These are phyloP conservation scores for Fusarium nanum DNA, from an alignment of 2,329 filamentous ascomycete genomes.

Conservation along the genomic window DNA sequence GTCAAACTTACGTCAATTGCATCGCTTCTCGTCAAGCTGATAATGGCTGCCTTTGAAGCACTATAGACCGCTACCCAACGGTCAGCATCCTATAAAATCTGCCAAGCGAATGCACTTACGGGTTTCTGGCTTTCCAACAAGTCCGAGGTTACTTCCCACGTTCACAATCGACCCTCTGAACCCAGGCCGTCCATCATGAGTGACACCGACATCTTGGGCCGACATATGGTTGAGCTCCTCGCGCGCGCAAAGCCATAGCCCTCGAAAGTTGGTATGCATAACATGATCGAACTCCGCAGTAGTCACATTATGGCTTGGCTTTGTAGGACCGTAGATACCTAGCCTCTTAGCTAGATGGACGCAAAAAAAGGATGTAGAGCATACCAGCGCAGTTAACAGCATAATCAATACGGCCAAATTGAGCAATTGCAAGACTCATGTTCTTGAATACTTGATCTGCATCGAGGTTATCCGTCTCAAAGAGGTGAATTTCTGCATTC, in stretches of 20 bases:
- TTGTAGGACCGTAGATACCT: constrained; percentile 54
- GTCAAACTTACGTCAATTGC: constrained; percentile 55
- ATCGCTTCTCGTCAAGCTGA: constrained; percentile 59
- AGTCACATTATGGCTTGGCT: constrained; percentile 52
- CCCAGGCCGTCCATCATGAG: constrained; percentile 56
- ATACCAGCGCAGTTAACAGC: constrained; percentile 58
- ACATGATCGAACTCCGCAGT: constrained; percentile 57
- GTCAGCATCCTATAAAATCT: background rate
- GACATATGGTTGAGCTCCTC: constrained; percentile 58
- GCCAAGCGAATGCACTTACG: constrained; percentile 46
- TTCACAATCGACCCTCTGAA: constrained; percentile 58
- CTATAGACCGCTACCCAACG: constrained; percentile 53
- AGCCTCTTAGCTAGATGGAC: background rate
- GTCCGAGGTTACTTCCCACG: constrained; percentile 57
- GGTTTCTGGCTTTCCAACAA: constrained; percentile 56
- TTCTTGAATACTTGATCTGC: constrained; percentile 51
- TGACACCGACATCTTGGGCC: constrained; percentile 54
- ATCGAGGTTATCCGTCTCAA: constrained; percentile 51
- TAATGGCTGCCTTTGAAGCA: constrained; percentile 57
- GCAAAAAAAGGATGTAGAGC: background rate
- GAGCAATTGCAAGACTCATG: constrained; percentile 48
- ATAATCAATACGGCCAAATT: constrained; percentile 59
- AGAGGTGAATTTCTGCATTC: constrained; percentile 34
- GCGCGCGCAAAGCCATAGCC: constrained; percentile 58
- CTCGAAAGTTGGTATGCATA: constrained; percentile 57